Evolutionary conservation across 495 filamentous ascomycete species (phyloP), one percentile per base, ranked within the genome.

Genomic region (Aspergillus coremiiformis): DNA sequence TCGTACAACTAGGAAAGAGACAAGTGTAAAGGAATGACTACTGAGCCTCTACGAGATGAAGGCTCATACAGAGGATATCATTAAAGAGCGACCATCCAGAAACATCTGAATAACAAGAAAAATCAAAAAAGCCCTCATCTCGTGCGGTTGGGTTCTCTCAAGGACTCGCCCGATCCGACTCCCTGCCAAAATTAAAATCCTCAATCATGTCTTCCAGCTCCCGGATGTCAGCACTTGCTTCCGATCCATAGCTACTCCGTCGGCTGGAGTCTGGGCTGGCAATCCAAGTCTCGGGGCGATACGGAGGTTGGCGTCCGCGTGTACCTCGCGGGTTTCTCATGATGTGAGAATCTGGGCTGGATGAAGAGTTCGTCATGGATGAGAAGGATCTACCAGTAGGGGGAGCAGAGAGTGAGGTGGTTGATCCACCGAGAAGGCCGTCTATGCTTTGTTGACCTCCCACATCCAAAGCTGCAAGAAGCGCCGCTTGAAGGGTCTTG

Each of bases 401-500:
- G 3, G 56, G 49, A 12, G 62, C 53, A 39, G 55, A 55, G n/a
- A 63, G 46, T 5, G 64, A 53, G 1, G 59, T 35, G 15, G 44
- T 48, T 27, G 63, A 59, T 8, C 58, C 67, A 1, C 55, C 41
- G 11, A 59, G 53, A 11, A 70, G 27, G 21, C 57, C 55, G 3
- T 66, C 62, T 1, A 68, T 47, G 37, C 60, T 66, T 9, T 53
- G 52, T 45, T 67, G 67, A 4, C 53, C 62, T 11, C 64, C 63
- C 6, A 65, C 66, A 55, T 71, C 68, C 22, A 74, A 55, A 17
- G 71, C 69, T 1, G 71, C 69, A 24, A 74, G 48, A 12, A 75
- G 65, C 44, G 72, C 72, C 8, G 72, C 72, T 33, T 74, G 71
- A 9, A 75, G 68, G n/a, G 71, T 62, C 39, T 68, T 68, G 55